phyloP scores from a whole-genome alignment of 164 flowering plant genomes.

The Magnolia officinalis region DNA sequence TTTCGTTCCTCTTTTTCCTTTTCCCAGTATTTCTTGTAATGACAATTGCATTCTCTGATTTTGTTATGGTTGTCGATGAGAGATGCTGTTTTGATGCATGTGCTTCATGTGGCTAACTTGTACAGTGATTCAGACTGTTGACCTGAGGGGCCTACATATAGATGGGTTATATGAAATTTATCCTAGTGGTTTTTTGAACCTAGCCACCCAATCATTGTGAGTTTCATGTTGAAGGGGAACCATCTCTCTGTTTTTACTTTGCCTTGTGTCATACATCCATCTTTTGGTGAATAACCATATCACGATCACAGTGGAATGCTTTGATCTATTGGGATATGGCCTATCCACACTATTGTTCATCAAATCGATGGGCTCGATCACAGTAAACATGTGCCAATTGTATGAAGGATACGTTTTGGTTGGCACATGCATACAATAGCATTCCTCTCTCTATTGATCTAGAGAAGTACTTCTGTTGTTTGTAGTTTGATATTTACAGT shows the following conservation, averaged over 20 bases:
- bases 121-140: background rate
- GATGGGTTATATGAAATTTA: background rate
- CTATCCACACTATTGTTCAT: background rate
- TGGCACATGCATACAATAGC: background rate
- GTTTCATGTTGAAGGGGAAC: background rate
- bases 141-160: background rate
- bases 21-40: background rate
- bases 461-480: background rate
- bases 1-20: background rate
- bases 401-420: background rate
- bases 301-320: background rate
- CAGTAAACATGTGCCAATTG: background rate
- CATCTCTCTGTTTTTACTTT: background rate
- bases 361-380: background rate
- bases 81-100: background rate
- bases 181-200: background rate
- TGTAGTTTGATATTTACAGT: constrained; percentile 74
- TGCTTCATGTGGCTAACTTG: background rate
- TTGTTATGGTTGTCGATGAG: background rate
- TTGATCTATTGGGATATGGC: background rate
- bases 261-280: background rate
- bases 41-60: too few species aligned
- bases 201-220: background rate
- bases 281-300: background rate
- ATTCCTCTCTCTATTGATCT: background rate